Evolutionary conservation across 306 rosid species (phyloP), one percentile per base, ranked within the genome.

Genomic region (Cucumis melo): DNA sequence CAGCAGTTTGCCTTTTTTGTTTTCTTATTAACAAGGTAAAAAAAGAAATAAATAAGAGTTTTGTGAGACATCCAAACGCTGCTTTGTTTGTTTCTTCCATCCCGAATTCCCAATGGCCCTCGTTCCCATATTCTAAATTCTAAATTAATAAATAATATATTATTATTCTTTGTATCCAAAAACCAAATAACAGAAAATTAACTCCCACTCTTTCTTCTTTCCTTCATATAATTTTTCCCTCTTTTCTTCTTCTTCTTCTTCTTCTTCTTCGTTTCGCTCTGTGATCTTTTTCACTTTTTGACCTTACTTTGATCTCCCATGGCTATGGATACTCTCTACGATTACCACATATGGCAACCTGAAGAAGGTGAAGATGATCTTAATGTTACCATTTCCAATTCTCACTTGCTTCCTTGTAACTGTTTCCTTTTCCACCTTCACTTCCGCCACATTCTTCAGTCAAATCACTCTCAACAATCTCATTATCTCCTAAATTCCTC

Each of bases 241-340:
- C 44, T 32, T 62, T 29, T 32, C 8, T 34, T 15, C 4, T 32
- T 32, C 5, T 32, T 32, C 0, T 32, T 32, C 36, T 32, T 32
- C 36, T 23, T 61, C 41, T 34, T 64, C 46, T 34, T 23, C 38
- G 16, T 9, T 24, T 29, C 23, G 23, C 58, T 46, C 57, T 64
- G 50, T 29, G 78, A 51, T 58, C 78, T 54, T 79, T 54, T 24
- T 46, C 7, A 32, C 14, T 81, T 5, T 17, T 41, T 67, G 82
- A 81, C 34, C 72, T 82, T 74, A 48, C 53, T 73, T 73, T 46
- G 34, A 16, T 19, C 64, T 58, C 71, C 38, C 27, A 74, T 78
- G 68, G 63, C 46, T 44, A 70, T 79, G 80, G 84, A 72, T 29
- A 77, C 84, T 38, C 78, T 81, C 46, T 81, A 77, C 81, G 74